A percentile compares a stretch with the other conserved stretches of the same genome.
Conservation (phyloP, 2,329 filamentous ascomycete species). For the Talaromyces pinophilus region DNA sequence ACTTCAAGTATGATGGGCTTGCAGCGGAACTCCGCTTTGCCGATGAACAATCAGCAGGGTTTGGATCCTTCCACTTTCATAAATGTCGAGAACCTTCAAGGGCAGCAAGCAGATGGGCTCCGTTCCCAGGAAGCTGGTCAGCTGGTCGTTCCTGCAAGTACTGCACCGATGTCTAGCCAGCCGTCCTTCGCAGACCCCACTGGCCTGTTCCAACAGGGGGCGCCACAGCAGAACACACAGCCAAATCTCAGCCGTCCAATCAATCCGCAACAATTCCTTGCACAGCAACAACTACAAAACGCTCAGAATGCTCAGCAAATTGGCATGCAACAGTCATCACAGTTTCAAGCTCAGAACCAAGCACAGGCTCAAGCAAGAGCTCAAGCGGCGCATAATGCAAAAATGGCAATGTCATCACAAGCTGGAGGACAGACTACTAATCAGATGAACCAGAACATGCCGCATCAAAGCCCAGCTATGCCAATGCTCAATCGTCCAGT, state of each 20-base stretch:
- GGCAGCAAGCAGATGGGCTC: slow-evolving; percentile 63
- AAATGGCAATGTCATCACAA: slow-evolving; percentile 50
- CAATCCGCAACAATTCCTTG: slow-evolving; percentile 45
- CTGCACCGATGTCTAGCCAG: slow-evolving; percentile 51
- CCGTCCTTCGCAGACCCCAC: slow-evolving; percentile 43
- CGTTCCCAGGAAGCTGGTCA: slow-evolving; percentile 63
- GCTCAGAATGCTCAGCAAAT: slow-evolving; percentile 48
- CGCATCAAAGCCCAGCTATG: slow-evolving; percentile 45
- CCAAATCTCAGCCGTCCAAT: slow-evolving; percentile 40
- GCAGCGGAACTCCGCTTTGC: slow-evolving; percentile 41
- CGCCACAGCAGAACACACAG: slow-evolving; percentile 43
- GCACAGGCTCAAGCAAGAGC: slow-evolving; percentile 35
- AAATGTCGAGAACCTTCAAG: slow-evolving; percentile 58
- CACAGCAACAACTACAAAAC: slow-evolving; percentile 38
- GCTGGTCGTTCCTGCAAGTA: slow-evolving; percentile 65
- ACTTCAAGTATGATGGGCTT: slow-evolving; percentile 46
- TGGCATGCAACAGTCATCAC: slow-evolving; percentile 38
- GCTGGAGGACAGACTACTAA: slow-evolving; percentile 45
- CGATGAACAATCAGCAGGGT: slow-evolving; percentile 35
- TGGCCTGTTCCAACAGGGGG: slow-evolving; percentile 42
- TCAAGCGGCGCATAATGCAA: slow-evolving; percentile 46
- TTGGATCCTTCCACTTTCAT: slow-evolving; percentile 43
- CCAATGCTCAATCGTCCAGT: slow-evolving; percentile 48
- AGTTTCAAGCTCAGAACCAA: slow-evolving; percentile 34
- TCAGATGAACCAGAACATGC: slow-evolving; percentile 41